Evolutionary conservation across 345 rosid genomes (phyloP).

Genomic region (Melastoma malabathricum): DNA sequence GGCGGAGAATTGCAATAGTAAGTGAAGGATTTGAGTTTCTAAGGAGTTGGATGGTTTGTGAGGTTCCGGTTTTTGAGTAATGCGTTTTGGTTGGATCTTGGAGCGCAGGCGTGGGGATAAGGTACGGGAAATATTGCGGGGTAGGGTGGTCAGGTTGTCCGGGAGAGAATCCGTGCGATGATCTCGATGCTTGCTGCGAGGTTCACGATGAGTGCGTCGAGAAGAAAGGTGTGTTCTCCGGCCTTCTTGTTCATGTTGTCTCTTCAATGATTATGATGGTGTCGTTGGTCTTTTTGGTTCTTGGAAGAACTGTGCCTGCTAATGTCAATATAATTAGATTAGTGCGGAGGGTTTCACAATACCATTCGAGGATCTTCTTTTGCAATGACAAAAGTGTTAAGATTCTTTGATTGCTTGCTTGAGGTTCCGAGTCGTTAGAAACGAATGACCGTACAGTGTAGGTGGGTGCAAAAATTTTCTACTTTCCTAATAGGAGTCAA

Average conservation of each 20-base stretch:
- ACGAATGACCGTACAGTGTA: no score
- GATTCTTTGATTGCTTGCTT: no score
- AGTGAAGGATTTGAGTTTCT: conserved; percentile 6
- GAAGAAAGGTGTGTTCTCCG: conserved; percentile 33
- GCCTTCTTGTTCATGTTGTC: background rate
- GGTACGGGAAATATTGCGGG: conserved; percentile 95
- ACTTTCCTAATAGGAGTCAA: no score
- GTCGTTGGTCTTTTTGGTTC: background rate
- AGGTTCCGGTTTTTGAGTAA: background rate
- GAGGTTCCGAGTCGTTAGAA: no score
- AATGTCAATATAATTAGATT: no score
- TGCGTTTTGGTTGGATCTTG: background rate
- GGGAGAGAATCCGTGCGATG: conserved; percentile 84
- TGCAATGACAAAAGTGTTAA: no score
- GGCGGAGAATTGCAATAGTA: conserved; percentile 52
- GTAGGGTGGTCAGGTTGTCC: conserved; percentile 82
- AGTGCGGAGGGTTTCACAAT: no score
- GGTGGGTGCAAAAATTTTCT: no score
- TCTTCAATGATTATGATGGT: background rate
- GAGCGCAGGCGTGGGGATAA: conserved; percentile 1
- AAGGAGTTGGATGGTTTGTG: background rate
- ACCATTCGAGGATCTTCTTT: no score
- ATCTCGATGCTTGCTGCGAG: conserved; percentile 80
- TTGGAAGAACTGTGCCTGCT: no score
- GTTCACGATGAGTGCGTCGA: conserved; percentile 71